Conservation (phyloP, 2,329 filamentous ascomycete species). For the Fusarium sp. region DNA sequence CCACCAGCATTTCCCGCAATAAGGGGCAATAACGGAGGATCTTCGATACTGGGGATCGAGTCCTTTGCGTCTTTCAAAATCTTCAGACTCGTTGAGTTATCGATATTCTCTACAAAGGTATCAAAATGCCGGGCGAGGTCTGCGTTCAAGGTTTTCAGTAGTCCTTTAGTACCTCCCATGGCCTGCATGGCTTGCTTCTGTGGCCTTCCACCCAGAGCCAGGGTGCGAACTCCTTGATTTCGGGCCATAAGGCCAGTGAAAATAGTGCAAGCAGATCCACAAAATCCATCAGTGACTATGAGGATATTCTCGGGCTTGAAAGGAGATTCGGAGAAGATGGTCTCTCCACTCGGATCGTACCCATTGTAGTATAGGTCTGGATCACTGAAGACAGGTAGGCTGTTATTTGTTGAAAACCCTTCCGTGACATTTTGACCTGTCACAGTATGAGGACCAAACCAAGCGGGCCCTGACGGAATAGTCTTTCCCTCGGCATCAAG, state of each 20-base stretch:
- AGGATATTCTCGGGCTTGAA: conserved; percentile 43
- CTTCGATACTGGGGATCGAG: conserved; percentile 17
- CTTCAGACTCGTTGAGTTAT: conserved; percentile 8
- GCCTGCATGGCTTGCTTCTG: conserved; percentile 69
- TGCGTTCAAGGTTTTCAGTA: background rate
- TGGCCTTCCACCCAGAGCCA: conserved; percentile 74
- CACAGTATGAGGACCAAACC: conserved; percentile 35
- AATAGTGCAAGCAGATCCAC: conserved; percentile 40
- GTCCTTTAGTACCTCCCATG: conserved; percentile 75
- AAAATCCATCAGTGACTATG: conserved; percentile 38
- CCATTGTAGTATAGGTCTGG: conserved; percentile 24
- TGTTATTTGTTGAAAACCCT: conserved; percentile 23
- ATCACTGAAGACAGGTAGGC: conserved; percentile 5
- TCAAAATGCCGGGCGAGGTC: conserved; percentile 2
- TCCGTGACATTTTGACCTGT: conserved; percentile 35
- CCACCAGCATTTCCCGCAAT: conserved; percentile 42
- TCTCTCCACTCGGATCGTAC: conserved; percentile 19
- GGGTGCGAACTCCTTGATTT: conserved; percentile 50
- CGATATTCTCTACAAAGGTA: conserved; percentile 25
- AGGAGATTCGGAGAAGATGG: conserved; percentile 14
- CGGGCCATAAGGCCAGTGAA: conserved; percentile 50
- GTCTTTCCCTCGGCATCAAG: conserved; percentile 13
- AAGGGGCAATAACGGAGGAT: conserved; percentile 54
- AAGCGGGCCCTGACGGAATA: conserved; percentile 33
- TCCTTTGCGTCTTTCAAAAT: conserved; percentile 9